Conservation (phyloP, 2,329 filamentous ascomycete species). For the Pseudocercospora fuligena region DNA sequence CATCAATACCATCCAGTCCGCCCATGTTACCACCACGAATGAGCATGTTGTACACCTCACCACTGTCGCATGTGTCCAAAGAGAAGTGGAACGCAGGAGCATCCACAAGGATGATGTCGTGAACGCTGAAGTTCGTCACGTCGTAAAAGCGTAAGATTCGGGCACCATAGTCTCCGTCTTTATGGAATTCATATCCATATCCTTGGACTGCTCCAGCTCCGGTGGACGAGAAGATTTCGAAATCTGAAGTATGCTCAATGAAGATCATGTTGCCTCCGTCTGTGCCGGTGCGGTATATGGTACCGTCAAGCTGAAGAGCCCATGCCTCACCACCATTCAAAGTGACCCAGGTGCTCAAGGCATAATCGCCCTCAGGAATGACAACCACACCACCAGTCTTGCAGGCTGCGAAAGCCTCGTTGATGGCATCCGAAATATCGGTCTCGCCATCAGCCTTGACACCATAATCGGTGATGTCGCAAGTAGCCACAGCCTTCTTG, state of each 20-base stretch:
- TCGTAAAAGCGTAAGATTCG: slow-evolving; percentile 54
- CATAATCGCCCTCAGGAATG: slow-evolving; percentile 57
- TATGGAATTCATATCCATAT: slow-evolving; percentile 57
- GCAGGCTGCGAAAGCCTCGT: slow-evolving; percentile 57
- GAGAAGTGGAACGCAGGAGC: slow-evolving; percentile 57
- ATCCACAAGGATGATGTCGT: slow-evolving; percentile 57
- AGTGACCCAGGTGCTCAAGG: slow-evolving; percentile 55
- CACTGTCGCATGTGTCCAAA: slow-evolving; percentile 57
- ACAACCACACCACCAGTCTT: slow-evolving; percentile 57
- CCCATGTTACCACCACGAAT: slow-evolving; percentile 59
- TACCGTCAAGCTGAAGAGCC: slow-evolving; percentile 60
- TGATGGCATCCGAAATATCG: slow-evolving; percentile 56
- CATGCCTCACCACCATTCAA: slow-evolving; percentile 54
- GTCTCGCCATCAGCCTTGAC: slow-evolving; percentile 57
- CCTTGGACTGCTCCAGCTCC: slow-evolving; percentile 60
- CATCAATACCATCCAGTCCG: slow-evolving; percentile 62
- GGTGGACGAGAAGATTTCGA: slow-evolving; percentile 60
- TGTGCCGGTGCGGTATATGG: slow-evolving; percentile 58
- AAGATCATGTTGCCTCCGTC: slow-evolving; percentile 60
- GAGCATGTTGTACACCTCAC: slow-evolving; percentile 61
- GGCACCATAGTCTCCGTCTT: slow-evolving; percentile 47
- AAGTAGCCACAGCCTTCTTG: slow-evolving; percentile 56
- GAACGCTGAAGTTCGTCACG: slow-evolving; percentile 54
- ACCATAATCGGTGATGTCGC: slow-evolving; percentile 60
- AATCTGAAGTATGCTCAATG: slow-evolving; percentile 54